These are phyloP conservation scores for Polyporus tsugae DNA, from an alignment of 1,284 basidiomycete genomes.

Conservation along the genomic window DNA sequence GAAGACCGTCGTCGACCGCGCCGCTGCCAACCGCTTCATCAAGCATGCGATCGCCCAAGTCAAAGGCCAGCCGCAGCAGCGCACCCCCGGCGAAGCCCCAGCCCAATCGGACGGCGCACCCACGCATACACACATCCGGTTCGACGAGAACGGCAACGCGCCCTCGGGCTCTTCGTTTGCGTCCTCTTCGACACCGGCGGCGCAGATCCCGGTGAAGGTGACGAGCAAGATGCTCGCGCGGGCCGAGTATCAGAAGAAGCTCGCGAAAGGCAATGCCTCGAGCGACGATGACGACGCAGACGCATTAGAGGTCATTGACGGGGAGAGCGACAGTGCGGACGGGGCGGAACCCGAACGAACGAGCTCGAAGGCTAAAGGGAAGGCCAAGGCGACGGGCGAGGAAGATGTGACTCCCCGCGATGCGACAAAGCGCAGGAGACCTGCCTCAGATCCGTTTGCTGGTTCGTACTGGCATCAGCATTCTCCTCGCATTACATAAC, in stretches of 20 bases:
- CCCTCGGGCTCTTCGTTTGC: background rate
- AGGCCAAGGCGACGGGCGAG: constrained; percentile 51
- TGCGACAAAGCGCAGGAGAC: constrained; percentile 57
- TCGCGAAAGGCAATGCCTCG: constrained; percentile 47
- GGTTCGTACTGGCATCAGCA: constrained; percentile 56
- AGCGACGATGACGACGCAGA: constrained; percentile 50
- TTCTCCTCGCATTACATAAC: background rate
- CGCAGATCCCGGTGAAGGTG: constrained; percentile 56
- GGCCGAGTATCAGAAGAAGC: constrained; percentile 63
- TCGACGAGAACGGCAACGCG: constrained; percentile 30
- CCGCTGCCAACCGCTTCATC: constrained; percentile 82
- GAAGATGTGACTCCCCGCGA: constrained; percentile 25
- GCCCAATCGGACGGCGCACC: constrained; percentile 28
- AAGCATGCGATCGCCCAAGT: constrained; percentile 79
- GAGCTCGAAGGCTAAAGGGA: constrained; percentile 45
- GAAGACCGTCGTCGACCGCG: constrained; percentile 69
- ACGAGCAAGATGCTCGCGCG: constrained; percentile 76
- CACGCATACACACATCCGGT: constrained; percentile 37
- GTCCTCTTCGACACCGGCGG: background rate
- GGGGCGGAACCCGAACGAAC: constrained; percentile 24
- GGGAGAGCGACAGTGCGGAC: constrained; percentile 31
- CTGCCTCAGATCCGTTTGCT: constrained; percentile 67
- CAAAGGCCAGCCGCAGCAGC: constrained; percentile 28
- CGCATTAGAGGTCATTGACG: constrained; percentile 50
- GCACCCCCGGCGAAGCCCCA: constrained; percentile 32